A percentile compares a stretch with the other conserved stretches of the same genome.
These are phyloP conservation scores for Tetradesmus lagerheimii DNA, from an alignment of 139 green algal species.

Conservation along the genomic window DNA sequence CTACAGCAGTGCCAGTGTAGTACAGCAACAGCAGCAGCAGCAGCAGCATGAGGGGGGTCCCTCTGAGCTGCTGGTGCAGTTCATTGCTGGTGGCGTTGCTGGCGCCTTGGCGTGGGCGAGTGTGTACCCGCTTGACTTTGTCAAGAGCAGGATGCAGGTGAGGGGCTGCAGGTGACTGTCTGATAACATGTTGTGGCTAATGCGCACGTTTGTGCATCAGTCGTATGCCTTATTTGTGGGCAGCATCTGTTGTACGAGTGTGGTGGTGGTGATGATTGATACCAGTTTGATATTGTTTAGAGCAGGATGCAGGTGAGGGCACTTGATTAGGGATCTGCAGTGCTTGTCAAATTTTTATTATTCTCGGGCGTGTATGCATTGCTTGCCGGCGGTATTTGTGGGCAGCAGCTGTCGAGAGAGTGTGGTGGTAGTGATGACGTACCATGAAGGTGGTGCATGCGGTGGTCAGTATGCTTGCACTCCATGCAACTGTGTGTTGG, in stretches of 20 bases:
- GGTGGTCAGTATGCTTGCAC: background rate
- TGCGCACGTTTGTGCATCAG: too few species aligned
- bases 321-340: too few species aligned
- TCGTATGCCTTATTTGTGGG: too few species aligned
- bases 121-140: constrained; percentile 81
- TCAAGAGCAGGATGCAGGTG: constrained; percentile 81
- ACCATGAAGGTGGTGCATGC: background rate
- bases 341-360: too few species aligned
- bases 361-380: too few species aligned
- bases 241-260: too few species aligned
- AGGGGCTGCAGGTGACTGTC: background rate
- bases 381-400: too few species aligned
- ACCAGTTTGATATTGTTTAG: too few species aligned
- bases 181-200: background rate
- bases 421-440: too few species aligned
- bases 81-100: constrained; percentile 64
- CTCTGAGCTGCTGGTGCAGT: constrained; percentile 38
- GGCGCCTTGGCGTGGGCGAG: constrained; percentile 66
- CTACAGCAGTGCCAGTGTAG: constrained; percentile 22
- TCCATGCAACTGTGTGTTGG: background rate
- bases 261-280: too few species aligned
- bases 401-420: too few species aligned
- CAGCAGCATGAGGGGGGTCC: background rate
- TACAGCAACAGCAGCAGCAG: background rate
- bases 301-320: too few species aligned